Conservation (phyloP, 805 yeast species). For the Candida ipomoeae region DNA sequence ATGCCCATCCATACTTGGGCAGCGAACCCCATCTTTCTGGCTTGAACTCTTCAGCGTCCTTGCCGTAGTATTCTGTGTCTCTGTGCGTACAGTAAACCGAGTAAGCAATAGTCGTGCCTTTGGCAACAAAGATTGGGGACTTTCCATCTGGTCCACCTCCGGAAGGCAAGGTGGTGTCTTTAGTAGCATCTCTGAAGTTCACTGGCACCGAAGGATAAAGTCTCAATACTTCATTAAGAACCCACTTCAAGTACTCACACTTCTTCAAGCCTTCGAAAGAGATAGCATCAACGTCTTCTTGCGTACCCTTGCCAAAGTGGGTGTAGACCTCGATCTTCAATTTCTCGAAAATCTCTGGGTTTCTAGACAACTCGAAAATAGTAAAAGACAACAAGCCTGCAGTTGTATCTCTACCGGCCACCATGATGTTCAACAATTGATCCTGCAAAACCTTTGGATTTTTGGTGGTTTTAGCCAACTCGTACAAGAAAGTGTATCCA, state of each 20-base stretch:
- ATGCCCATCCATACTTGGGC: conserved; percentile 42
- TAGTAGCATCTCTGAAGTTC: conserved; percentile 21
- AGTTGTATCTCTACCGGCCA: conserved; percentile 43
- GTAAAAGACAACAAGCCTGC: conserved; percentile 37
- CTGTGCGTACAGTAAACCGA: conserved; percentile 17
- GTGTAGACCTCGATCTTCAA: conserved; percentile 27
- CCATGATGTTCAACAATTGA: conserved; percentile 37
- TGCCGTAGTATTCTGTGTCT: conserved; percentile 28
- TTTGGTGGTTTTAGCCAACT: conserved; percentile 35
- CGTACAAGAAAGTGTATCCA: conserved; percentile 36
- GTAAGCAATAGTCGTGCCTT: conserved; percentile 20
- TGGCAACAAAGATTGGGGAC: conserved; percentile 15
- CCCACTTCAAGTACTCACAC: conserved; percentile 36
- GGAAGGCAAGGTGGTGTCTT: conserved; percentile 22
- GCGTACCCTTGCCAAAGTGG: conserved; percentile 32
- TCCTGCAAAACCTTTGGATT: conserved; percentile 34
- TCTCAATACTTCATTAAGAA: conserved; percentile 34
- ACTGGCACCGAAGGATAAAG: conserved; percentile 30
- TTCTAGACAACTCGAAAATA: conserved; percentile 32
- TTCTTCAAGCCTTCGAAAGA: conserved; percentile 37
- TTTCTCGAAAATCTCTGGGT: conserved; percentile 29
- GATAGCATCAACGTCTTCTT: conserved; percentile 26
- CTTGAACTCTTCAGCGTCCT: conserved; percentile 30
- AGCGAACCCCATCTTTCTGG: conserved; percentile 38
- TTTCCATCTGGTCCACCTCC: conserved; percentile 28